A percentile compares a stretch with the other conserved stretches of the same genome.
Conservation (phyloP, 2,329 filamentous ascomycete genomes). For the Gnomoniopsis smithogilvyi region DNA sequence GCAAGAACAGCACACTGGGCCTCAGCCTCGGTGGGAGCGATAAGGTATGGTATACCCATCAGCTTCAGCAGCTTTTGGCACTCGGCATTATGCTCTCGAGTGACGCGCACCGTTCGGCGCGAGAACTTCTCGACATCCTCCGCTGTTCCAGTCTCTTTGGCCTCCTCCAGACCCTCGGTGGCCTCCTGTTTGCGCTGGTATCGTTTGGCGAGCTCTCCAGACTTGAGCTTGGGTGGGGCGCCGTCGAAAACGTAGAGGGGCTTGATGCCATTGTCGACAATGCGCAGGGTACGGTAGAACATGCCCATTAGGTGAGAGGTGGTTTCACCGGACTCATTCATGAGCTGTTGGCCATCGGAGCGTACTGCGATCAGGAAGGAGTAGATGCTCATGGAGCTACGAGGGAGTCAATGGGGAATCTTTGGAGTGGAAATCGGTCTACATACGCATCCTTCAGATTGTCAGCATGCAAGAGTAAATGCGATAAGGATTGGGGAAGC, state of each 20-base stretch:
- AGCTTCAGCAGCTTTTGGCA: slow-evolving; percentile 87
- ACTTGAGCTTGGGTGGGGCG: slow-evolving; percentile 94
- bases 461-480: slow-evolving; percentile 9
- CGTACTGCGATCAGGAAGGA: slow-evolving; percentile 97
- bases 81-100: slow-evolving; percentile 93
- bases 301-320: slow-evolving; percentile 99
- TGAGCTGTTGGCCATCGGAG: slow-evolving; percentile 94
- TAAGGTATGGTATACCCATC: slow-evolving; percentile 94
- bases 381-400: slow-evolving; percentile 96
- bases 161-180: slow-evolving; percentile 84
- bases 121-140: slow-evolving; percentile 99
- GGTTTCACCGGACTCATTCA: slow-evolving; percentile 90
- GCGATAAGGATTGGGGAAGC: not conserved
- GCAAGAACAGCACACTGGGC: slow-evolving; percentile 93
- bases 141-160: slow-evolving; percentile 94
- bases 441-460: slow-evolving; percentile 52
- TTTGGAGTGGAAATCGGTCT: not conserved
- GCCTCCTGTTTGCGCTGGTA: slow-evolving; percentile 95
- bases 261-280: slow-evolving; percentile 98
- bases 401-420: slow-evolving; percentile 13
- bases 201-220: slow-evolving; percentile 91
- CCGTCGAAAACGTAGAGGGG: slow-evolving; percentile 98
- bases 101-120: slow-evolving; percentile 86
- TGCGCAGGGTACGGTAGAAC: slow-evolving; percentile 97
- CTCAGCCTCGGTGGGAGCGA: slow-evolving; percentile 95